Base-by-base conservation (phyloP, 1,284 basidiomycete genomes). In the Sphagnurus paluster region DNA sequence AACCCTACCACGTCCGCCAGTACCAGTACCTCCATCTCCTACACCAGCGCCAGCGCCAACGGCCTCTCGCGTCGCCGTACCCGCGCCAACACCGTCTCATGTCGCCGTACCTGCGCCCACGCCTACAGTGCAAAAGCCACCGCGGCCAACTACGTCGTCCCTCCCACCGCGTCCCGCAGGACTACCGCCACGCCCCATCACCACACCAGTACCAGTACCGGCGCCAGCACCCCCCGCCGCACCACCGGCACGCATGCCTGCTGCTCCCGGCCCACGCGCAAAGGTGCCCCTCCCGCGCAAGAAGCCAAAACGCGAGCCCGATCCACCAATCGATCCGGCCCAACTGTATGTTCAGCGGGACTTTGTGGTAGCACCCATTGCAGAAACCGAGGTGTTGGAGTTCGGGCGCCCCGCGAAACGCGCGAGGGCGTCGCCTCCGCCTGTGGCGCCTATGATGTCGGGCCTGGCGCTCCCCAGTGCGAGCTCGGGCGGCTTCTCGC, bases 381-480 rank as follows among this genome's bases (percentile, higher is more conserved):
- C 70, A 10, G 66, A 69, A 6, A 69, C 66, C 41, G 70, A 71
- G 46, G 61, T 60, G 13, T 56, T 70, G 4, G 58, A 67, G 42
- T 64, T 70, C 34, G 67, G 64, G 11, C 58, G 58, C 35, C 66
- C 65, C 19, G 53, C 65, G 20, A 76, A 77, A 60, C 75, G 68
- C 11, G 61, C 64, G 19, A 70, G 67, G 21, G 55, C 53, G 17
- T 62, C 69, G 6, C 61, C 69, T n/a, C 59, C 66, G 2, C 57
- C 65, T 2, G 11, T 11, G 7, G 25, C 25, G 5, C 30, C 30
- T 16, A 16, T 16, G 23, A 13, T 9, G 37, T n/a, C 53, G 54
- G 63, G 59, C 16, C 62, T 78, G 8, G 74, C 78, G 5, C 64
- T 79, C 4, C 77, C 79, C 14, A 66, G 68, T 19, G 64, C 68